Evolutionary conservation across 2,329 filamentous ascomycete genomes (phyloP), one percentile per base, ranked within the genome.

Genomic region (Fonsecaea pedrosoi): DNA sequence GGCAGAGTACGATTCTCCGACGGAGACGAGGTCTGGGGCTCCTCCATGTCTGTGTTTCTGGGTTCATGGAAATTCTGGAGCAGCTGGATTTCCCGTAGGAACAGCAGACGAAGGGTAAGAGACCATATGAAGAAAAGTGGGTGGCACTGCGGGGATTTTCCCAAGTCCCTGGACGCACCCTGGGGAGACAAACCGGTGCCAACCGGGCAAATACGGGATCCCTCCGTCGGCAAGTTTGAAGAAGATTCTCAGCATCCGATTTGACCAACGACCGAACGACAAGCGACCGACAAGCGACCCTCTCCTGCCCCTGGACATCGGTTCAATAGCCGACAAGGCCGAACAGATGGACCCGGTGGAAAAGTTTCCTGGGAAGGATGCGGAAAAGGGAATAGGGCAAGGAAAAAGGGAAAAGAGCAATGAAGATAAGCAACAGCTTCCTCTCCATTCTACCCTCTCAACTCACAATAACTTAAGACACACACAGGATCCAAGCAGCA

Each of bases 1-100:
- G 68, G 68, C 32, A 67, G 56, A 42, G 40, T 53, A 12, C 58
- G 56, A 50, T 64, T 54, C 15, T 50, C 66, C 40, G 38, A 45
- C 40, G 53, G 30, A 50, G 35, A n/a, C 8, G n/a, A 45, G 12
- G 25, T 7, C 21, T 59, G 59, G 54, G 35, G 55, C 30, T 48
- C 9, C 12, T 61, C 63, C 63, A 65, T 65, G 3, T 42, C 40
- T 13, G 10, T 13, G 4, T 13, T 21, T 32, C 40, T n/a, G 30
- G 40, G 32, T 9, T 18, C 12, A 38, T 32, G 34, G 13, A 3
- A 37, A 37, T 12, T 50, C 21, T 42, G 57, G 32, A 8, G 4
- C 21, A 45, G 9, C 32, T 34, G 18, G 18, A 48, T 56, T 54
- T 25, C 25, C 65, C 60, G 65, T 60, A 64, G 60, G 56, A 42